Conservation (phyloP, 305 asterid species). For the Solanum chacoense region DNA sequence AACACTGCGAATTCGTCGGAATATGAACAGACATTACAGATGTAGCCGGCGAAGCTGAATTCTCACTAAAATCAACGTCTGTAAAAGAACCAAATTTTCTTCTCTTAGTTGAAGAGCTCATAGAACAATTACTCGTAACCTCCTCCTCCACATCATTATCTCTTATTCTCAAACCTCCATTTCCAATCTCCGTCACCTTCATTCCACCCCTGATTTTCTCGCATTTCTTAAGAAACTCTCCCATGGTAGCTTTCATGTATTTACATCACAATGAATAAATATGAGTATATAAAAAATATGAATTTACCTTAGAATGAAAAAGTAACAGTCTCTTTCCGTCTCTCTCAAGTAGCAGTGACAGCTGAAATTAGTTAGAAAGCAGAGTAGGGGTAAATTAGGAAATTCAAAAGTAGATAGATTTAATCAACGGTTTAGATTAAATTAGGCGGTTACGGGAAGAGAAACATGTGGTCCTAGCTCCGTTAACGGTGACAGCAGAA, state of each 20-base stretch:
- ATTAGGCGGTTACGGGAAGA: constrained; percentile 49
- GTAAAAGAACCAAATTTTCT: constrained; percentile 4
- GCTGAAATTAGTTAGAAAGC: constrained; percentile 3
- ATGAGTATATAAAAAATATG: background rate
- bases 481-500: constrained; percentile 67
- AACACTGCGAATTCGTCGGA: constrained; percentile 6
- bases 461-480: constrained; percentile 88
- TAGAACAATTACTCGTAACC: constrained; percentile 15
- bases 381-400: constrained; percentile 39
- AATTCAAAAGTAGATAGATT: background rate
- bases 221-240: constrained; percentile 23
- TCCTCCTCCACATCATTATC: constrained; percentile 27
- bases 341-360: background rate
- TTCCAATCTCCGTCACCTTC: constrained; percentile 9
- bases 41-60: constrained; percentile 32
- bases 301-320: background rate
- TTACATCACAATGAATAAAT: background rate
- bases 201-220: constrained; percentile 16
- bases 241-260: constrained; percentile 6
- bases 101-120: constrained; percentile 15
- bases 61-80: constrained; percentile 18
- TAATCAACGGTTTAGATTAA: constrained; percentile 65
- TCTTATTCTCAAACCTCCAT: constrained; percentile 5
- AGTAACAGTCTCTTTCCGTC: constrained; percentile 2
- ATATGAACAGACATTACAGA: constrained; percentile 18